Conservation (phyloP, 169 alveolate species). For the Plasmodium ovale region DNA sequence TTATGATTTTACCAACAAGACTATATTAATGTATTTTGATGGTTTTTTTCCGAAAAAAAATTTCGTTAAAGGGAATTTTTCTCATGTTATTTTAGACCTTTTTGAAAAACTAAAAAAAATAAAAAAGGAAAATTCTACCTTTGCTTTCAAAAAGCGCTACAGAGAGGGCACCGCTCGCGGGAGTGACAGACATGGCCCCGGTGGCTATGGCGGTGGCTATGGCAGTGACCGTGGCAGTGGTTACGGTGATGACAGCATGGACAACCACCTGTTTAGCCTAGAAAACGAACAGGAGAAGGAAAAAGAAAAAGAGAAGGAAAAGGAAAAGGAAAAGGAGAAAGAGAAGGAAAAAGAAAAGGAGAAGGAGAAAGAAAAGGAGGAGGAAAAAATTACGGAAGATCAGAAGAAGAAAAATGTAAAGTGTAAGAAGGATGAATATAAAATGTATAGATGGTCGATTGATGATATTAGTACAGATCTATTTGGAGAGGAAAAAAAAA, state of each 20-base stretch:
- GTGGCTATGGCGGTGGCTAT: too few species aligned
- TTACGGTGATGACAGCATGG: slow-evolving; percentile 44
- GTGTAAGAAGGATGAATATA: slow-evolving; percentile 75
- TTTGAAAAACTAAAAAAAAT: slow-evolving; percentile 71
- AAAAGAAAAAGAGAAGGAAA: slow-evolving; percentile 70
- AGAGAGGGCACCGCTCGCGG: neutral
- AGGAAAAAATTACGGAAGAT: slow-evolving; percentile 74
- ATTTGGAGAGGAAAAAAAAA: neutral
- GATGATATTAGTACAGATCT: slow-evolving; percentile 40
- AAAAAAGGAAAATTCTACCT: slow-evolving; percentile 40
- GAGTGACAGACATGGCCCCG: slow-evolving; percentile 10
- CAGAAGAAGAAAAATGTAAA: slow-evolving; percentile 65
- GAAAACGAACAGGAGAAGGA: slow-evolving; percentile 77
- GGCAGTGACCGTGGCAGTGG: slow-evolving; percentile 13
- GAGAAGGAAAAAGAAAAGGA: slow-evolving; percentile 76
- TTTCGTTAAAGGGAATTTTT: slow-evolving; percentile 31
- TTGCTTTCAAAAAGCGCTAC: slow-evolving; percentile 23
- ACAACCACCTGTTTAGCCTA: slow-evolving; percentile 56
- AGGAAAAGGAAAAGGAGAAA: slow-evolving; percentile 72
- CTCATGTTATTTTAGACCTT: slow-evolving; percentile 55
- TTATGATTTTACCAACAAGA: slow-evolving; percentile 73
- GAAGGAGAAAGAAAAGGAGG: slow-evolving; percentile 70
- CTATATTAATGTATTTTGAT: slow-evolving; percentile 74
- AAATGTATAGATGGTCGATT: slow-evolving; percentile 64
- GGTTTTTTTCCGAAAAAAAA: slow-evolving; percentile 67